Base-by-base conservation (phyloP, 352 stramenopile genomes). In the Phytophthora pistaciae region DNA sequence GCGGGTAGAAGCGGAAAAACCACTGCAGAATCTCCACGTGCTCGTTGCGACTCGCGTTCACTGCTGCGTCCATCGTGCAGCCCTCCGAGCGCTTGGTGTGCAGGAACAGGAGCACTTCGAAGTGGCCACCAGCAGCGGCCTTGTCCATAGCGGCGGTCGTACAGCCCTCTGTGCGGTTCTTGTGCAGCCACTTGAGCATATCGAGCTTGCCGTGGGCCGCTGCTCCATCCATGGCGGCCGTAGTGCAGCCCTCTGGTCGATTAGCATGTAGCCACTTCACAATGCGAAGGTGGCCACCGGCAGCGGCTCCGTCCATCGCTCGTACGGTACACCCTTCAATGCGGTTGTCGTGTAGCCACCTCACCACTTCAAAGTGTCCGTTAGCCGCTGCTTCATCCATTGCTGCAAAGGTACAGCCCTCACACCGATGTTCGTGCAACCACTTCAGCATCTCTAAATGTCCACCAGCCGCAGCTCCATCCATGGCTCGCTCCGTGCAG, bases 71-170 rank as follows among this genome's bases (percentile, higher is more conserved):
- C 74, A 78, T 80, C 3, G 74, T 75, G 3, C 68, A 76, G 4
- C 74, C 69, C 48, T 80, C 69, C 0, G 58, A 65, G 2, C 74
- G 70, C 3, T 80, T 70, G 21, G 36, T 68, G 14, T 82, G 72
- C 2, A 86, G 55, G 68, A 78, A 86, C 13, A 82, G 48, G 29
- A 86, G 44, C 20, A 84, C 63, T 18, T 82, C 70, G 38, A 86
- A 80, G 61, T 86, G 73, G 0, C 78, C 78, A 3, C 70, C 58
- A 29, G 54, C 66, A n/a, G 74, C 74, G 13, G 74, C 74, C 33
- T 55, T 57, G 27, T 81, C 74, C 75, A 82, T 79, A 9, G 75
- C 75, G 6, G 60, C 68, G 21, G 70, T 74, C 11, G 72, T 77
- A 42, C 76, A 83, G 4, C 76, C 76, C 21, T 83, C 76, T 0